A percentile compares a stretch with the other conserved stretches of the same genome.
These are phyloP conservation scores for Claviceps fusiformis DNA, from an alignment of 2,329 filamentous ascomycete species.

Conservation along the genomic window DNA sequence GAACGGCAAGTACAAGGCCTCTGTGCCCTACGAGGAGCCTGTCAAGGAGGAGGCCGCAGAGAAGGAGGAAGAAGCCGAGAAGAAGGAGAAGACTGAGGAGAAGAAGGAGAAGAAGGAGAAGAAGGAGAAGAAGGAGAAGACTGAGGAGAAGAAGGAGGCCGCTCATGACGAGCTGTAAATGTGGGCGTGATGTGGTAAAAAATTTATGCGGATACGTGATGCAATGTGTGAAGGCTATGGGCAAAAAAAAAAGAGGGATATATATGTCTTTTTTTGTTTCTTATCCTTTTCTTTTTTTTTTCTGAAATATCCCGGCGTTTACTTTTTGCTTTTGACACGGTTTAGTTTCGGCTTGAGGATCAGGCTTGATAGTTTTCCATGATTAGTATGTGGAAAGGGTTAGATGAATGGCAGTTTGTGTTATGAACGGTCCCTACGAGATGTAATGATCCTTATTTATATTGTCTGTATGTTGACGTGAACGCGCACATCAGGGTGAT, in stretches of 20 bases:
- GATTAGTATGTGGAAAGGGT: conserved; percentile 14
- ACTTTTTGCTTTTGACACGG: neutral
- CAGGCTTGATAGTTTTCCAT: too few species aligned
- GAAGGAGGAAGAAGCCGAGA: conserved; percentile 30
- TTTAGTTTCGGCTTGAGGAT: conserved; percentile 6
- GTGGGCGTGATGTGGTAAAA: neutral
- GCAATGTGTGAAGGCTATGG: too few species aligned
- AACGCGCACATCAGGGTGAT: too few species aligned
- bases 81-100: conserved; percentile 22
- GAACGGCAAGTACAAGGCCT: conserved; percentile 80
- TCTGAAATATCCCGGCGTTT: conserved; percentile 20
- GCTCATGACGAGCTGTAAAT: conserved; percentile 60
- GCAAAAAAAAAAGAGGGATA: neutral
- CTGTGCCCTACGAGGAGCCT: conserved; percentile 43
- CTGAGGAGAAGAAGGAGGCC: conserved; percentile 21
- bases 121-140: conserved; percentile 28
- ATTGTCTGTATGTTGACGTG: too few species aligned
- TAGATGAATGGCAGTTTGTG: neutral
- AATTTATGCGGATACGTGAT: too few species aligned
- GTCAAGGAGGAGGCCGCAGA: conserved; percentile 41
- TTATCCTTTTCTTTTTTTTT: conserved; percentile 11
- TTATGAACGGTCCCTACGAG: too few species aligned
- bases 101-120: conserved; percentile 31
- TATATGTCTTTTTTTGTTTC: too few species aligned
- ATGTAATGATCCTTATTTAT: too few species aligned